Percentiles rank a stretch among this genome's conserved stretches.
These are phyloP conservation scores for Solanum hybrid DNA, from an alignment of 305 asterid genomes.

Conservation along the genomic window DNA sequence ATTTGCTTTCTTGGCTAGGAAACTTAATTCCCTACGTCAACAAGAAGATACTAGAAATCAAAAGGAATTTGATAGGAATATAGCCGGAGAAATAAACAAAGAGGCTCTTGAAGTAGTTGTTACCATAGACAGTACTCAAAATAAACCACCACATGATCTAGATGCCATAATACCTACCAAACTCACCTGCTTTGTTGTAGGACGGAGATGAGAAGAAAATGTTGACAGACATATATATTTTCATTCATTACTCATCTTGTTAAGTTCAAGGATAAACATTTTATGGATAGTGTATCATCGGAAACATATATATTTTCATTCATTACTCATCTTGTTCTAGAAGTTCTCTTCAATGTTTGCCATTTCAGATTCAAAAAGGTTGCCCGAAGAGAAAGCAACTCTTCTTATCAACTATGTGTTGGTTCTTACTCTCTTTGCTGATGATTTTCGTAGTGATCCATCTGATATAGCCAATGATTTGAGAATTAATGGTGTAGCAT, in stretches of 20 bases:
- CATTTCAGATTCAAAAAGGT: slow-evolving; percentile 23
- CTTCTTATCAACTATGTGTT: slow-evolving; percentile 63
- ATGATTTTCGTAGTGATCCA: slow-evolving; percentile 52
- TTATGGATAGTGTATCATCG: slow-evolving; percentile 53
- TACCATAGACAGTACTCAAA: slow-evolving; percentile 25
- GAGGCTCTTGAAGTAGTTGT: slow-evolving; percentile 43
- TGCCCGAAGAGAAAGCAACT: slow-evolving; percentile 35
- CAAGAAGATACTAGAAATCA: slow-evolving; percentile 33
- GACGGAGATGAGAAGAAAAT: slow-evolving; percentile 35
- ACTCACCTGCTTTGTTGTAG: slow-evolving; percentile 23
- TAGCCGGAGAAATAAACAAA: slow-evolving; percentile 34
- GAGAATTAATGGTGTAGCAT: slow-evolving; percentile 25
- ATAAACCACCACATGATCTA: slow-evolving; percentile 62
- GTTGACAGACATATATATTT: slow-evolving; percentile 44
- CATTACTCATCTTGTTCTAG: slow-evolving; percentile 47
- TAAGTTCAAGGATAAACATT: slow-evolving; percentile 71
- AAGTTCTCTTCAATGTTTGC: slow-evolving; percentile 59
- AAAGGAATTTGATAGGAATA: slow-evolving; percentile 30
- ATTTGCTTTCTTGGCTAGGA: slow-evolving; percentile 34
- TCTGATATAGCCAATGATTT: slow-evolving; percentile 73
- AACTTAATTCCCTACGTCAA: slow-evolving; percentile 28
- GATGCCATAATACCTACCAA: slow-evolving; percentile 39
- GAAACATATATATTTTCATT: slow-evolving; percentile 39
- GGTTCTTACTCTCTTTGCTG: slow-evolving; percentile 69
- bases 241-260: slow-evolving; percentile 77